Conservation (phyloP, 1,284 basidiomycete genomes). For the Cutaneotrichosporon sp. region DNA sequence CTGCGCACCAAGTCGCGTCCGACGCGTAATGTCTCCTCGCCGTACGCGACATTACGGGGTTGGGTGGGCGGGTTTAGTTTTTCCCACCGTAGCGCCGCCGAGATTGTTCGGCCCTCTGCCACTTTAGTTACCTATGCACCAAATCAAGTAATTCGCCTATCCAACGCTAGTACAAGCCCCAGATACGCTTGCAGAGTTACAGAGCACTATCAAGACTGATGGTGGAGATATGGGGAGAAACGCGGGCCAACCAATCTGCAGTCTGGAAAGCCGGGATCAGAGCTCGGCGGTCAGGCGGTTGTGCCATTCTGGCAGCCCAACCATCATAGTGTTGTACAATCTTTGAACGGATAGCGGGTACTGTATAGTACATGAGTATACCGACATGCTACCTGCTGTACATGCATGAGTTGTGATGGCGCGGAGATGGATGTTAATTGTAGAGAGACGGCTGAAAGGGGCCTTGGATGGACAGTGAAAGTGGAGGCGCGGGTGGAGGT, state of each 20-base stretch:
- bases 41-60: conserved; percentile 11
- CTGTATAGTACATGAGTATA: background rate
- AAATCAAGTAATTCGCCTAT: background rate
- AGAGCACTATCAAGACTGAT: background rate
- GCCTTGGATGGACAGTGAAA: conserved; percentile 7
- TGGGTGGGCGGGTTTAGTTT: background rate
- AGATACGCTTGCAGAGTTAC: background rate
- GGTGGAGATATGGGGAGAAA: conserved; percentile 2
- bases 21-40: conserved; percentile 3
- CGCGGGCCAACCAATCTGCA: conserved; percentile 7
- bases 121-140: background rate
- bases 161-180: background rate
- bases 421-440: background rate
- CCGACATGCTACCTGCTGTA: background rate
- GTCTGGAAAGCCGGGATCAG: background rate
- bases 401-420: background rate
- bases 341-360: background rate
- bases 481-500: conserved; percentile 11
- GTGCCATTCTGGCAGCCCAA: background rate
- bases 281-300: background rate
- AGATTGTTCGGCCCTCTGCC: background rate
- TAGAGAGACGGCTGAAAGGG: background rate
- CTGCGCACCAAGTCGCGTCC: conserved; percentile 11
- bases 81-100: background rate
- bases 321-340: background rate